Percentiles rank a stretch among this genome's conserved stretches.
phyloP scores from a whole-genome alignment of 1,284 basidiomycete genomes.

The Irpex rosettiformis region DNA sequence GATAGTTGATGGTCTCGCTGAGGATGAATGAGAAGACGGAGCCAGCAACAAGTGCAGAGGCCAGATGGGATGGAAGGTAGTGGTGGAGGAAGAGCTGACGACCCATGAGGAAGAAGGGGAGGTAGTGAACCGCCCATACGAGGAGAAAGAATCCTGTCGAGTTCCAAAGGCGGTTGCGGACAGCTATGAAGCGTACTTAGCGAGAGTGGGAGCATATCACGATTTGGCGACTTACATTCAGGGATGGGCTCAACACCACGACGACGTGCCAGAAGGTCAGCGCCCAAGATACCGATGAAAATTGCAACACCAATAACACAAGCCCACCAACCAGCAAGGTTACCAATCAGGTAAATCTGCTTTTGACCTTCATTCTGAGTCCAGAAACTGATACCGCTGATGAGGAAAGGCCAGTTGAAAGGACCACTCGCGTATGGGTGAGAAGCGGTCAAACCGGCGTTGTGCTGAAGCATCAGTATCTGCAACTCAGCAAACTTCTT shows the following conservation, averaged over 20 bases:
- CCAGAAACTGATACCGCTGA: slow-evolving; percentile 98
- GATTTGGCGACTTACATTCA: slow-evolving; percentile 56
- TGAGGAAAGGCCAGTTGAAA: slow-evolving; percentile 97
- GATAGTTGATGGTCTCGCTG: slow-evolving; percentile 92
- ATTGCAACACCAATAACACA: slow-evolving; percentile 84
- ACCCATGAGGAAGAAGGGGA: slow-evolving; percentile 98
- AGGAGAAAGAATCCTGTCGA: slow-evolving; percentile 94
- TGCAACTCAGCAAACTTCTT: slow-evolving; percentile 95
- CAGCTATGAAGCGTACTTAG: slow-evolving; percentile 43
- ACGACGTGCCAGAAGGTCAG: slow-evolving; percentile 86
- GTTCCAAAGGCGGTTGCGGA: slow-evolving; percentile 92
- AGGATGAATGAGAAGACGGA: slow-evolving; percentile 90
- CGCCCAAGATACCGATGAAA: slow-evolving; percentile 86
- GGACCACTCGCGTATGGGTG: slow-evolving; percentile 96
- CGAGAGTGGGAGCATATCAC: slow-evolving; percentile 1
- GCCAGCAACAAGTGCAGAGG: slow-evolving; percentile 89
- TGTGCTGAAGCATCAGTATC: slow-evolving; percentile 95
- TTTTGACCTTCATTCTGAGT: slow-evolving; percentile 80
- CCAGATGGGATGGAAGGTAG: slow-evolving; percentile 93
- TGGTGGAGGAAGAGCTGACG: slow-evolving; percentile 98
- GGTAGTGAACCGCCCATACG: slow-evolving; percentile 94
- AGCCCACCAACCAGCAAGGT: slow-evolving; percentile 94
- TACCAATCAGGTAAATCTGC: slow-evolving; percentile 97
- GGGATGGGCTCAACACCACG: slow-evolving; percentile 85
- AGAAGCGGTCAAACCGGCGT: slow-evolving; percentile 89